phyloP scores from a whole-genome alignment of 305 asterid species.

The Fraxinus nigra region DNA sequence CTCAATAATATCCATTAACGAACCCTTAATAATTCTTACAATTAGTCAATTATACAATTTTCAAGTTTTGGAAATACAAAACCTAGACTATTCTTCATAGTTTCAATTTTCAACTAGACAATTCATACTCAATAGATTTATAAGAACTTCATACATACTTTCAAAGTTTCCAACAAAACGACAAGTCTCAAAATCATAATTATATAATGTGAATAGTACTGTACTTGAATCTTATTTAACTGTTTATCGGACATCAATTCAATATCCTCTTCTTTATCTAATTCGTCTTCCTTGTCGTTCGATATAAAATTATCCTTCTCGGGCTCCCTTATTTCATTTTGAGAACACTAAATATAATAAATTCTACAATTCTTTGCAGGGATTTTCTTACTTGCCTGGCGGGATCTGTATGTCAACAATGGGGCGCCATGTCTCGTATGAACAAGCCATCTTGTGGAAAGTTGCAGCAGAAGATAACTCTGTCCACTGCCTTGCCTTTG shows the following conservation, averaged over 20 bases:
- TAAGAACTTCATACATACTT: neutral
- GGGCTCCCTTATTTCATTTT: neutral
- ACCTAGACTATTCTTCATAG: neutral
- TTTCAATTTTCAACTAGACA: neutral
- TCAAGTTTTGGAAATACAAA: too few species aligned
- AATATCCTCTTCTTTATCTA: neutral
- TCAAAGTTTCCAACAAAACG: neutral
- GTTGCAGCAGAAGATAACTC: constrained; percentile 63
- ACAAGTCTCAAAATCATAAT: neutral
- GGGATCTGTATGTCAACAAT: constrained; percentile 87
- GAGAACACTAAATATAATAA: neutral
- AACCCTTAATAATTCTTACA: neutral
- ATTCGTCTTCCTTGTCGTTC: neutral
- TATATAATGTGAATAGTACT: neutral
- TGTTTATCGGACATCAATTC: neutral
- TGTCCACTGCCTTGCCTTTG: constrained; percentile 78
- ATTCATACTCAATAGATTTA: neutral
- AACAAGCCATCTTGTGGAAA: constrained; percentile 88
- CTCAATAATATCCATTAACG: too few species aligned
- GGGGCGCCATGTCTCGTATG: constrained; percentile 86
- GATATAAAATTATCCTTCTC: too few species aligned
- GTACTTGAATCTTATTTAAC: too few species aligned
- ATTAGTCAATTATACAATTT: neutral
- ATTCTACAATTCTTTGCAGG: constrained; percentile 37
- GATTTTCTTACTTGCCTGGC: constrained; percentile 68